A percentile compares a stretch with the other conserved stretches of the same genome.
Evolutionary conservation across 2,329 filamentous ascomycete genomes (phyloP).

Genomic region (Xylariaceae sp.): DNA sequence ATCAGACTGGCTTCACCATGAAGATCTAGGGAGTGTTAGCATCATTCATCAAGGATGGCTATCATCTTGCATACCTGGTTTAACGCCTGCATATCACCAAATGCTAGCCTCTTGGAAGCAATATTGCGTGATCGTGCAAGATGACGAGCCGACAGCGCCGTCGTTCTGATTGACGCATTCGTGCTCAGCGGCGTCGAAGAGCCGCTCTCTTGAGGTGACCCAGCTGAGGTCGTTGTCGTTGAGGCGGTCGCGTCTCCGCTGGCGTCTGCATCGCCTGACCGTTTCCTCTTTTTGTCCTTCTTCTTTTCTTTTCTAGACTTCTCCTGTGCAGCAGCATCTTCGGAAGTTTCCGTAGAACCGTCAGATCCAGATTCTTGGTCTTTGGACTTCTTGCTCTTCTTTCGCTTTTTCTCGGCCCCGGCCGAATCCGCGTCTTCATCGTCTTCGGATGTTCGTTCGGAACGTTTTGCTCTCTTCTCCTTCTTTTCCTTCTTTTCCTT

Average conservation of each 20-base stretch:
- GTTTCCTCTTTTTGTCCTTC: slow-evolving; percentile 38
- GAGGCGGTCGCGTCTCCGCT: slow-evolving; percentile 21
- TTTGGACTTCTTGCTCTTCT: slow-evolving; percentile 31
- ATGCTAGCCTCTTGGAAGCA: slow-evolving; percentile 77
- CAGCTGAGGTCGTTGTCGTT: slow-evolving; percentile 21
- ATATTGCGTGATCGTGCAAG: slow-evolving; percentile 77
- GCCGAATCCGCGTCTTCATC: slow-evolving; percentile 6
- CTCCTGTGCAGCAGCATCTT: slow-evolving; percentile 20
- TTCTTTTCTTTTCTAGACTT: slow-evolving; percentile 43
- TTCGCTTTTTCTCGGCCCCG: slow-evolving; percentile 22
- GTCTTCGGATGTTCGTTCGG: slow-evolving; percentile 26
- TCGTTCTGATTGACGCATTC: slow-evolving; percentile 42
- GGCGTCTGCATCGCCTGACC: slow-evolving; percentile 34
- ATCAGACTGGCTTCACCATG: slow-evolving; percentile 33
- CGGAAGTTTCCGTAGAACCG: slow-evolving; percentile 20
- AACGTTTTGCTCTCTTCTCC: slow-evolving; percentile 28
- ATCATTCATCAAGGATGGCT: background rate
- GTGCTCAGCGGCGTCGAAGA: slow-evolving; percentile 38
- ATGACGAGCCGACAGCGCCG: slow-evolving; percentile 56
- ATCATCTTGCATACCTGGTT: slow-evolving; percentile 62
- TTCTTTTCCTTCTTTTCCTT: slow-evolving; percentile 23
- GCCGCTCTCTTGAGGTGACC: slow-evolving; percentile 32
- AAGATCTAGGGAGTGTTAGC: slow-evolving; percentile 30
- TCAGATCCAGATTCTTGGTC: slow-evolving; percentile 30
- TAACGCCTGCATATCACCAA: slow-evolving; percentile 73